Evolutionary conservation across 2,329 filamentous ascomycete genomes (phyloP).

Genomic region (Phaeosphaeria sp.): DNA sequence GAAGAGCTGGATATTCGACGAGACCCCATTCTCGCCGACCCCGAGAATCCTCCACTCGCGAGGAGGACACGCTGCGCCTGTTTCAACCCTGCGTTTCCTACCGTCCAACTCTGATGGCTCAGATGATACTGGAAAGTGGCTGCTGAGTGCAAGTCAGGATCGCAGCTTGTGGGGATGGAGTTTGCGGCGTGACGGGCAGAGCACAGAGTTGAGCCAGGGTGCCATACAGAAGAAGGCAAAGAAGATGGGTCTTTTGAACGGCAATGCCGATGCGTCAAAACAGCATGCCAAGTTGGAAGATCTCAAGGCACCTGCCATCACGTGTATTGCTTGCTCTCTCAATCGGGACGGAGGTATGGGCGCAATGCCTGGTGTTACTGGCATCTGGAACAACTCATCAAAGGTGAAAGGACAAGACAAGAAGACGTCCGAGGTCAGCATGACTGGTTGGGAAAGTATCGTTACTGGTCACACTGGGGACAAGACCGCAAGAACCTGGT

Average conservation of each 20-base stretch:
- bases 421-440: conserved; percentile 75
- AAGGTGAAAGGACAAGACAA: conserved; percentile 67
- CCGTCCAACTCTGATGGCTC: conserved; percentile 89
- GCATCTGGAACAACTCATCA: conserved; percentile 80
- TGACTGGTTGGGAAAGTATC: conserved; percentile 96
- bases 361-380: conserved; percentile 76
- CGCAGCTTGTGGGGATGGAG: conserved; percentile 97
- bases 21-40: conserved; percentile 84
- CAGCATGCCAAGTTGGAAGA: conserved; percentile 70
- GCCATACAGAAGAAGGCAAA: conserved; percentile 87
- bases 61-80: conserved; percentile 86
- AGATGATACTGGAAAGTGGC: conserved; percentile 89
- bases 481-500: conserved; percentile 89
- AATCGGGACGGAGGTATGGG: conserved; percentile 96
- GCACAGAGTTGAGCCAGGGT: conserved; percentile 90
- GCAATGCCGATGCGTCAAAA: conserved; percentile 63
- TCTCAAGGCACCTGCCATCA: conserved; percentile 90
- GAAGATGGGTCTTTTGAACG: conserved; percentile 77
- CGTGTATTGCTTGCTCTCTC: conserved; percentile 86
- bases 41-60: conserved; percentile 85
- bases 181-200: conserved; percentile 91
- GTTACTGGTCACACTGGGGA: conserved; percentile 91
- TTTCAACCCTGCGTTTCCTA: conserved; percentile 83
- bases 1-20: conserved; percentile 96
- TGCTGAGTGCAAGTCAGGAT: conserved; percentile 87